Evolutionary conservation across 108 stramenopile species (phyloP), one percentile per base, ranked within the genome.

Genomic region (Discostella stelligeroides): DNA sequence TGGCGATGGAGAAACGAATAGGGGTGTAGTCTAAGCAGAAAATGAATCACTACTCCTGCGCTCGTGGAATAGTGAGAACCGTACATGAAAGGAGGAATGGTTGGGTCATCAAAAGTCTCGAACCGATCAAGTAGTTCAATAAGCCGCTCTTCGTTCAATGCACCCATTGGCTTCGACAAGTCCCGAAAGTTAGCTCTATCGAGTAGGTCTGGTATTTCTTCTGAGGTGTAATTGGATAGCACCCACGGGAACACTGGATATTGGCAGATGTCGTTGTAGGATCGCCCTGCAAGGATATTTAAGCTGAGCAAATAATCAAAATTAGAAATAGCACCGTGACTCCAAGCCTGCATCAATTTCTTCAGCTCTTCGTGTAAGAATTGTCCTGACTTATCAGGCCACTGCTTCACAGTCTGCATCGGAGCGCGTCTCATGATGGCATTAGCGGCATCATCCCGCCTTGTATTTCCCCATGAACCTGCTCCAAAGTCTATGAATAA

Each of bases 241-340:
- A 98, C 97, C 99, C 99, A 99, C 3, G 99, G 99, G 54, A 99
- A 88, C 28, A 99, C 96, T 12, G 99, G 99, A 65, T 99, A 99
- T 75, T 99, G 98, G 54, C 93, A 93, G n/a, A 97, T 88, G 67
- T 98, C 97, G 77, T 97, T 97, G 71, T 91, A 97, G 49, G 92
- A 93, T 27, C 99, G 76, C 8, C 99, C 99, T 9, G 99, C 96
- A 39, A 98, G 78, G 38, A 91, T 86, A 75, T 99, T 99, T 67
- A 98, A 76, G 62, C 90, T 85, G 58, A 97, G 84, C 13, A 99
- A 73, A 73, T 98, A 99, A 63, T 98, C 99, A 66, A 98, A 98
- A 70, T 98, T 99, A 37, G 95, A 92, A 42, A 98, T 85, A 17
- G 89, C 84, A 15, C 92, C 91, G 57, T 95, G 93, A 7, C 86